Evolutionary conservation across 169 alveolate genomes (phyloP).

Genomic region (Eimeria sp.): DNA sequence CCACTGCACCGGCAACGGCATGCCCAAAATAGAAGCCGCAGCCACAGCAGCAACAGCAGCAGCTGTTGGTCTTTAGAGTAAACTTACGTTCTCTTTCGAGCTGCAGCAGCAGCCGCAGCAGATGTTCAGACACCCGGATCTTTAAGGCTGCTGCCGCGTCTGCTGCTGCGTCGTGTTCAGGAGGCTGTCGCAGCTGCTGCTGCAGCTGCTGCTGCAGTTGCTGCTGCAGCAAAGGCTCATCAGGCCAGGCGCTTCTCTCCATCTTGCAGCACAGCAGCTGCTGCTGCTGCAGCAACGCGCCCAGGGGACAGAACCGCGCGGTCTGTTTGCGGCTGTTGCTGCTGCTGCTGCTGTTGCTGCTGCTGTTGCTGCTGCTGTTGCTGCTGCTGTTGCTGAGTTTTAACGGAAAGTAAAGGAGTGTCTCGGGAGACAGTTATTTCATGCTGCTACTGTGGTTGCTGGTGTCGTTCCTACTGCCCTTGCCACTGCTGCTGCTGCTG

Average conservation of each 20-base stretch:
- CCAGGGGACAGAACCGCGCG: not conserved
- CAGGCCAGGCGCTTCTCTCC: slow-evolving; percentile 35
- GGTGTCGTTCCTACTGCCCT: not conserved
- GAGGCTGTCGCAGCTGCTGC: not conserved
- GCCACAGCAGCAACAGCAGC: not conserved
- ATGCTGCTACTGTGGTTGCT: not conserved
- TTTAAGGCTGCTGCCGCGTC: slow-evolving; percentile 8
- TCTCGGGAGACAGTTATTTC: slow-evolving; percentile 18
- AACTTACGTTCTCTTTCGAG: not conserved
- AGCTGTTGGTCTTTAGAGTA: not conserved
- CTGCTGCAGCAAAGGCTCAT: slow-evolving; percentile 22
- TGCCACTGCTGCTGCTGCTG: slow-evolving; percentile 24
- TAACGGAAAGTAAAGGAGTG: not conserved
- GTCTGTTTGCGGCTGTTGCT: slow-evolving; percentile 4
- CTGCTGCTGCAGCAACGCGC: slow-evolving; percentile 3
- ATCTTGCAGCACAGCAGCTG: slow-evolving; percentile 20
- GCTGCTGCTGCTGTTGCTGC: slow-evolving; percentile 8
- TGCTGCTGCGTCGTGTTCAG: slow-evolving; percentile 12
- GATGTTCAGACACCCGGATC: not conserved
- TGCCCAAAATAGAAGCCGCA: no score
- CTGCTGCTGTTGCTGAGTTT: not conserved
- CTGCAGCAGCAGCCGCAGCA: slow-evolving; percentile 59
- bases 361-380: slow-evolving; percentile 17
- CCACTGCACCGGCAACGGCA: not conserved
- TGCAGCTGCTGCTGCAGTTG: slow-evolving; percentile 50